Evolutionary conservation across 2,329 filamentous ascomycete genomes (phyloP), one percentile per base, ranked within the genome.

Genomic region (Akanthomyces dipterigenus): DNA sequence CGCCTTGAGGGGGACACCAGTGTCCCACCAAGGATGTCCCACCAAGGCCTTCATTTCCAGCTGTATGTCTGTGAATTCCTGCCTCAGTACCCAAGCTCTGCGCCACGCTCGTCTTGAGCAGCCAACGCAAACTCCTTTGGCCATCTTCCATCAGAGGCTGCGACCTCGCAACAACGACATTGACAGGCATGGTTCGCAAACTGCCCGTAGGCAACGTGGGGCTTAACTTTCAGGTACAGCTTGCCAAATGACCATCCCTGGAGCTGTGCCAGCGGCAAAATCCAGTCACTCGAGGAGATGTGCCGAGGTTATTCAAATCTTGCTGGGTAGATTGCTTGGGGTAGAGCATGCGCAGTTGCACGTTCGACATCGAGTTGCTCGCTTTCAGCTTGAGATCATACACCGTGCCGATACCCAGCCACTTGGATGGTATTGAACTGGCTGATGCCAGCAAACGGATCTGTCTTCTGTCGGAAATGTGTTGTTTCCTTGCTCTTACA

Each of bases 41-140:
- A 20, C 28, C 28, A 2, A 45, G 42, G 42, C 45, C n/a, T 38
- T 53, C 38, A 60, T 45, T 45, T 53, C 49, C n/a, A 46, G 48
- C 16, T 38, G 1, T 36, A 14, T 36, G n/a, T 34, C 26, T 43
- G 34, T 14, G 34, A 50, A 24, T 18, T 50, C 14, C 11, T 34
- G 46, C 8, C 5, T 14, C 9, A 60, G 14, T 31, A 40, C 45
- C 46, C 31, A 34, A 34, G 31, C 31, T 34, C 31, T 20, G 22
- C 50, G 20, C 48, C 58, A 22, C 50, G 26, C 49, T 46, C 43
- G n/a, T 63, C 62, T 36, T 63, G 63, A 65, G 62, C 26, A 62
- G 63, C 11, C 57, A 54, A 16, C 45, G 56, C 45, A 38, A 38
- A 31, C 22, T 24, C 16, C n/a, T 18, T 34, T 20, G 20, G 38